Percentiles rank a stretch among this genome's conserved stretches.
These are phyloP conservation scores for Passalora sequoiae DNA, from an alignment of 2,329 filamentous ascomycete species.

Conservation along the genomic window DNA sequence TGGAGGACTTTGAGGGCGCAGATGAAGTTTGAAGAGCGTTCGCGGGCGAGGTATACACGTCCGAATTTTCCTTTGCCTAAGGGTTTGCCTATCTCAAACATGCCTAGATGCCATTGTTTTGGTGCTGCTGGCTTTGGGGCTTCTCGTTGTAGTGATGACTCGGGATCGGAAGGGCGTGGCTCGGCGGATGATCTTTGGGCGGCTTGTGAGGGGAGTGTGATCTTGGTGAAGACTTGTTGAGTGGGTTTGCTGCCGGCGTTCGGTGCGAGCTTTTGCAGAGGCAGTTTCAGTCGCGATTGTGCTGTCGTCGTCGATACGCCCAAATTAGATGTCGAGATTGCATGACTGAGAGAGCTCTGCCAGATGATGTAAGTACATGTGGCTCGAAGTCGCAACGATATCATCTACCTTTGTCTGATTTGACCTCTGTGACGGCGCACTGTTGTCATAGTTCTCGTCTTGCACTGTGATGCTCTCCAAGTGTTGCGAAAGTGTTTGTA, in stretches of 20 bases:
- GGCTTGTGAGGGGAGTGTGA: constrained; percentile 63
- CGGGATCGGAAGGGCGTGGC: constrained; percentile 26
- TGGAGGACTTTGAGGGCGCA: constrained; percentile 83
- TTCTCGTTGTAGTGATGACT: constrained; percentile 22
- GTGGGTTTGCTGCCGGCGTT: constrained; percentile 51
- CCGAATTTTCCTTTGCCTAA: constrained; percentile 86
- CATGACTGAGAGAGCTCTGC: constrained; percentile 45
- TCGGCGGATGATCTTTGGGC: constrained; percentile 42
- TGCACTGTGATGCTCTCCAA: constrained; percentile 86
- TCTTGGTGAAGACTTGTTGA: constrained; percentile 46
- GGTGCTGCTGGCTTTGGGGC: constrained; percentile 38
- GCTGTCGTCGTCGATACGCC: constrained; percentile 28
- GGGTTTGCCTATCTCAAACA: constrained; percentile 88
- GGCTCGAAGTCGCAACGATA: too few species aligned
- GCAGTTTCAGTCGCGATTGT: constrained; percentile 63
- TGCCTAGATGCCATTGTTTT: constrained; percentile 73
- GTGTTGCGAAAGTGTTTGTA: constrained; percentile 73
- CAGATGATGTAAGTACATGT: too few species aligned
- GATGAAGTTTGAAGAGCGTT: constrained; percentile 72
- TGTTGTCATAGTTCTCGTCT: constrained; percentile 68
- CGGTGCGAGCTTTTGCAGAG: constrained; percentile 79
- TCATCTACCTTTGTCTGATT: constrained; percentile 69
- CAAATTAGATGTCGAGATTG: constrained; percentile 47
- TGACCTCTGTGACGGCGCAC: constrained; percentile 38
- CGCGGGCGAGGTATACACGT: constrained; percentile 76